Conservation (phyloP, 805 yeast species). For the Hanseniaspora opuntiae region DNA sequence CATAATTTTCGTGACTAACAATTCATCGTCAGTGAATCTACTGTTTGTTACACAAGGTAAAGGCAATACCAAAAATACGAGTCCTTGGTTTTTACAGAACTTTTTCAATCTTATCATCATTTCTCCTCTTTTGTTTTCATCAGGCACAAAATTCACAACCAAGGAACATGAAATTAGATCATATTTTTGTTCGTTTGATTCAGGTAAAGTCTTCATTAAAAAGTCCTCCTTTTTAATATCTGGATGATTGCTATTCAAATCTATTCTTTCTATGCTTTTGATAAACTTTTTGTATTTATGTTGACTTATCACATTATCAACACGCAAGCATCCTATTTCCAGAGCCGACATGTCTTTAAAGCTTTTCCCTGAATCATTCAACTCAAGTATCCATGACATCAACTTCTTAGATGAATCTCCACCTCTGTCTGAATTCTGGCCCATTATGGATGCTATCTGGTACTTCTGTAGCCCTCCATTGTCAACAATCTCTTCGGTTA, state of each 20-base stretch:
- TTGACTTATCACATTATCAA: slow-evolving; percentile 53
- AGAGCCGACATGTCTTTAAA: slow-evolving; percentile 32
- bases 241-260: slow-evolving; percentile 60
- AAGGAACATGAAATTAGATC: slow-evolving; percentile 67
- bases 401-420: slow-evolving; percentile 82
- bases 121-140: slow-evolving; percentile 53
- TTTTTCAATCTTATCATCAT: slow-evolving; percentile 51
- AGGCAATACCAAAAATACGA: slow-evolving; percentile 71
- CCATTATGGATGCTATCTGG: slow-evolving; percentile 74
- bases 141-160: slow-evolving; percentile 80
- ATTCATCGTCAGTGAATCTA: slow-evolving; percentile 46
- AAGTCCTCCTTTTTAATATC: slow-evolving; percentile 72
- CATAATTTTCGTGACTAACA: slow-evolving; percentile 29
- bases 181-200: slow-evolving; percentile 31
- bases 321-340: slow-evolving; percentile 74
- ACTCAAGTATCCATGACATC: slow-evolving; percentile 52
- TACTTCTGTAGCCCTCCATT: slow-evolving; percentile 70
- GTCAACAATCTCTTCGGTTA: slow-evolving; percentile 47
- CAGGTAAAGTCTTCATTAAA: slow-evolving; percentile 59
- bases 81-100: slow-evolving; percentile 28
- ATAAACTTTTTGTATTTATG: slow-evolving; percentile 32
- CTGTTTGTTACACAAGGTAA: slow-evolving; percentile 76
- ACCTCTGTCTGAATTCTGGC: slow-evolving; percentile 67
- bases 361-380: slow-evolving; percentile 13
- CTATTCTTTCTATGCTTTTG: slow-evolving; percentile 47